A percentile compares a stretch with the other conserved stretches of the same genome.
Conservation (phyloP, 2,329 filamentous ascomycete genomes). For the Hypoxylon sp. region DNA sequence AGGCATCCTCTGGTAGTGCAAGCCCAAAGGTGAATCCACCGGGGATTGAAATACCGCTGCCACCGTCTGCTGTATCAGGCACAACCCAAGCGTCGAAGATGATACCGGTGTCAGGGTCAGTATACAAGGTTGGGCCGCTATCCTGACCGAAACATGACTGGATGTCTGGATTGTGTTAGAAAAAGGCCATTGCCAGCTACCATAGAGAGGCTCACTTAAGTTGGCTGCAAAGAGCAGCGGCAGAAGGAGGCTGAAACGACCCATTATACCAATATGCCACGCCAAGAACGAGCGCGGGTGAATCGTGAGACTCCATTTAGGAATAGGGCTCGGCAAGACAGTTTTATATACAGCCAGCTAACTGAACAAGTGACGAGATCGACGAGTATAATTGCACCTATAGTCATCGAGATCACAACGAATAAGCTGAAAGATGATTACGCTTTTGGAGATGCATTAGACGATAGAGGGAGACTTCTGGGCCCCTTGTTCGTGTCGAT, state of each 20-base stretch:
- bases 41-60: conserved; percentile 47
- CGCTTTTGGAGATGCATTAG: conserved; percentile 1
- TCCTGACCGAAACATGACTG: conserved; percentile 38
- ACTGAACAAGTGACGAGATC: conserved; percentile 9
- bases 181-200: conserved; percentile 10
- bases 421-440: conserved; percentile 2
- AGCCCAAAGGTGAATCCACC: conserved; percentile 63
- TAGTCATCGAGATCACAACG: conserved; percentile 18
- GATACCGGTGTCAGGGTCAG: conserved; percentile 60
- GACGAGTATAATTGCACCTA: conserved; percentile 10
- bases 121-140: conserved; percentile 49
- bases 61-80: conserved; percentile 38
- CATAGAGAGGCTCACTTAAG: conserved; percentile 28
- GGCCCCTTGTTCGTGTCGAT: neutral
- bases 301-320: conserved; percentile 1
- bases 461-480: conserved; percentile 27
- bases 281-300: neutral
- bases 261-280: conserved; percentile 32
- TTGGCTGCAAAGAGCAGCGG: conserved; percentile 40
- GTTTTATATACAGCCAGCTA: conserved; percentile 22
- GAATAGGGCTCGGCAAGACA: neutral
- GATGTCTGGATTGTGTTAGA: conserved; percentile 40
- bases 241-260: conserved; percentile 33
- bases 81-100: conserved; percentile 61
- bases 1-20: conserved; percentile 59